phyloP scores from a whole-genome alignment of 2,329 filamentous ascomycete species.

The Ceratocystis cacaofunesta region DNA sequence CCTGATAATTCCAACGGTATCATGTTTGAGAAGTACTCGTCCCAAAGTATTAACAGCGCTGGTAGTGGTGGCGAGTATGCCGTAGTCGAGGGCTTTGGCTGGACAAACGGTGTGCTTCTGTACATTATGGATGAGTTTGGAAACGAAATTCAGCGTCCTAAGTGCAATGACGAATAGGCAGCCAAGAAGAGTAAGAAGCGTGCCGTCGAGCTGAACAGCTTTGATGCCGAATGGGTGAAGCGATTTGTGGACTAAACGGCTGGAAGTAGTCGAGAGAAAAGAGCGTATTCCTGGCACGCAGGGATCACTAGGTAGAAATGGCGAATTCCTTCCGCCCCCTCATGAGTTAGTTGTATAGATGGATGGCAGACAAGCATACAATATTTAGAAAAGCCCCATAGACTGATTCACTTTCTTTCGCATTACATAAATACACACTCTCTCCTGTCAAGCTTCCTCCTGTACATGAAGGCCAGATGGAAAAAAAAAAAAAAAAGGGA shows the following conservation, averaged over 20 bases:
- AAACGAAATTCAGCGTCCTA: constrained; percentile 37
- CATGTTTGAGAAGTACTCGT: constrained; percentile 58
- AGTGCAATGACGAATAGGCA: constrained; percentile 38
- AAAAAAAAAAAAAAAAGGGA: not conserved
- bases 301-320: no score
- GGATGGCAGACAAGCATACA: not conserved
- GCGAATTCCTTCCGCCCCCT: no score
- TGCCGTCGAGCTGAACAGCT: constrained; percentile 33
- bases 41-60: constrained; percentile 43
- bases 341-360: no score
- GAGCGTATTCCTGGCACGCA: no score
- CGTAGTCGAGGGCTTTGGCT: constrained; percentile 56
- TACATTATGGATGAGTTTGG: constrained; percentile 51
- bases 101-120: constrained; percentile 54
- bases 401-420: not conserved
- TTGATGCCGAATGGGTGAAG: constrained; percentile 35
- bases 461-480: not conserved
- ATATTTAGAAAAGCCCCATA: not conserved
- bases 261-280: no score
- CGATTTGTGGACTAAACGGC: constrained; percentile 26
- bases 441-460: not conserved
- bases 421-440: not conserved
- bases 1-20: constrained; percentile 34
- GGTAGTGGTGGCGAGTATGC: constrained; percentile 54
- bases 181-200: constrained; percentile 20